Conservation (phyloP, 176 grass and related monocot genomes). For the Tillandsia fasciculata region DNA sequence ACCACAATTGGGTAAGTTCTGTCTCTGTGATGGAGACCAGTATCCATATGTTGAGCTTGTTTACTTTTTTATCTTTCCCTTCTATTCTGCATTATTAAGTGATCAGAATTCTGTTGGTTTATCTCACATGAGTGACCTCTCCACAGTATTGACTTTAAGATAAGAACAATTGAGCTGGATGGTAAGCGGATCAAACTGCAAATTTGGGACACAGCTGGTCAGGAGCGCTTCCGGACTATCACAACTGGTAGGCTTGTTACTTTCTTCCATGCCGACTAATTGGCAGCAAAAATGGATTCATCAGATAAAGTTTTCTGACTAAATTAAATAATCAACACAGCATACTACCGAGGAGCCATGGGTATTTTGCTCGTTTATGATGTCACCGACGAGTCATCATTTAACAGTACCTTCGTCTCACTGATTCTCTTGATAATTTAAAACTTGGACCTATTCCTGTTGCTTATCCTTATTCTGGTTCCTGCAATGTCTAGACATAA, state of each 20-base stretch:
- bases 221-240: slow-evolving; percentile 48
- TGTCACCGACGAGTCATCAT: slow-evolving; percentile 44
- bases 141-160: slow-evolving; percentile 44
- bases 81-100: not conserved
- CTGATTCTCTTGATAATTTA: not conserved
- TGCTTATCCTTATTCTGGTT: slow-evolving; percentile 6
- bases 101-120: not conserved
- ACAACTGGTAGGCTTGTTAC: slow-evolving; percentile 31
- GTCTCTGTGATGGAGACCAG: not conserved
- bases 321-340: slow-evolving; percentile 11
- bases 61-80: not conserved
- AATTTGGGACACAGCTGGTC: slow-evolving; percentile 54
- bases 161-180: slow-evolving; percentile 45
- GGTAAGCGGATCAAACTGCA: slow-evolving; percentile 47
- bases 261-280: not conserved
- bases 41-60: not conserved
- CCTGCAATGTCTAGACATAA: slow-evolving; percentile 27
- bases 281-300: not conserved
- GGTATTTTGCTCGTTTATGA: slow-evolving; percentile 51
- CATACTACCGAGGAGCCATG: slow-evolving; percentile 49
- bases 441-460: not conserved
- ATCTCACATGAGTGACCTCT: not conserved
- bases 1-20: slow-evolving; percentile 38
- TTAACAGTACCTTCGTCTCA: slow-evolving; percentile 26
- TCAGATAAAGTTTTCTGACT: not conserved